Evolutionary conservation across 1,284 basidiomycete species (phyloP), one percentile per base, ranked within the genome.

Genomic region (Apiotrichum brassicae): DNA sequence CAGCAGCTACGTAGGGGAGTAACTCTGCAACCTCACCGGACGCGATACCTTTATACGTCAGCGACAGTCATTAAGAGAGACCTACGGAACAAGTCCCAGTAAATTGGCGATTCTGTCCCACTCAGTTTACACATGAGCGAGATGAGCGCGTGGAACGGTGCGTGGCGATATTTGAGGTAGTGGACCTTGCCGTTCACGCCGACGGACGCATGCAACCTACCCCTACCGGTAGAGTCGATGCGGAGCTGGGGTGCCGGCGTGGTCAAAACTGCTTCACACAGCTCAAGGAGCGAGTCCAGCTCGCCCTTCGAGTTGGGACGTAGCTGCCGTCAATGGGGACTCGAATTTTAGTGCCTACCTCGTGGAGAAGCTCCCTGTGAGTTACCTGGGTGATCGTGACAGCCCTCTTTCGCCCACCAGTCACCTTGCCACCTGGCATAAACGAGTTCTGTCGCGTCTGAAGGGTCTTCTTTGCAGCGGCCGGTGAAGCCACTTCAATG

Each of bases 91-190:
- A 68, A 26, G 46, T 70, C 70, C 65, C 63, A 68, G 51, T 68
- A 70, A 1, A 64, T 58, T 3, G 66, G 67, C 39, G 63, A 64
- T 18, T 58, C 48, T 0, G 50, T 24, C 8, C 65, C 62, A 1
- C 46, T 53, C 23, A 71, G 39, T 53, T 68, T 69, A 50, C 57
- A 63, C 52, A 71, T 48, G 14, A 68, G 58, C 16, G 64, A 66
- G 58, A 72, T 62, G 20, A 70, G 56, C 3, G 61, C 57, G 42
- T 68, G 63, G 53, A 65, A 73, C 2, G 71, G 70, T 2, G 69
- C 66, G 54, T 71, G 65, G 7, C 70, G 63, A 39, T 65, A 61
- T 54, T 73, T 73, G 59, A 68, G 56, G 46, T 65, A 69, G 44
- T 66, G 62, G 2, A 62, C 55, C 34, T 63, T 53, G 34, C 62